A percentile compares a stretch with the other conserved stretches of the same genome.
Conservation (phyloP, 495 filamentous ascomycete species). For the Terfezia boudieri region DNA sequence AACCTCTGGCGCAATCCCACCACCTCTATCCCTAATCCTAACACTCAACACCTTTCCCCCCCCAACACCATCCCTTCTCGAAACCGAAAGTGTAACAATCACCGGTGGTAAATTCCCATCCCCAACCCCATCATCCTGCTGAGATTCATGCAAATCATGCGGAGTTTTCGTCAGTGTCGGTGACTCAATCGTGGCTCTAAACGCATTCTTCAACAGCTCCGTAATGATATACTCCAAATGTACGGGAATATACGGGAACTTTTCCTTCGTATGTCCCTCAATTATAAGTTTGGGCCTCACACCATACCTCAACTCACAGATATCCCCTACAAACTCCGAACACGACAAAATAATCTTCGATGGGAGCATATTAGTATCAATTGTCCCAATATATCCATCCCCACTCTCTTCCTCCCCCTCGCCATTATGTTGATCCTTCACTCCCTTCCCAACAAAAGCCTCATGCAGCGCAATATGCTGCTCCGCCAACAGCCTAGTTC, state of each 20-base stretch:
- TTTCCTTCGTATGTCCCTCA: slow-evolving; percentile 56
- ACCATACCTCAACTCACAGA: slow-evolving; percentile 90
- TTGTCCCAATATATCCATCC: slow-evolving; percentile 77
- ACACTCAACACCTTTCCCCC: slow-evolving; percentile 84
- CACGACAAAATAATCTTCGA: slow-evolving; percentile 58
- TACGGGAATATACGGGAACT: slow-evolving; percentile 78
- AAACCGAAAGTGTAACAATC: slow-evolving; percentile 72
- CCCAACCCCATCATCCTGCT: not conserved
- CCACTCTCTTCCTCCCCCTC: slow-evolving; percentile 26
- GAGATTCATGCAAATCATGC: not conserved
- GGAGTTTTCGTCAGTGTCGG: slow-evolving; percentile 27
- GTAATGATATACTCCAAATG: slow-evolving; percentile 95
- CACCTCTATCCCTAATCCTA: slow-evolving; percentile 82
- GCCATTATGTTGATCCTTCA: not conserved
- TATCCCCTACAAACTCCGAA: slow-evolving; percentile 76
- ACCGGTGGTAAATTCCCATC: slow-evolving; percentile 30
- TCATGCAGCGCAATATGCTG: slow-evolving; percentile 85
- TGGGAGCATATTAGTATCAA: slow-evolving; percentile 76
- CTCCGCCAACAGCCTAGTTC: slow-evolving; percentile 82
- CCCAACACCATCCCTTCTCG: slow-evolving; percentile 33
- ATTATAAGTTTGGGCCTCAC: slow-evolving; percentile 62
- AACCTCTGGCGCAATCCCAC: slow-evolving; percentile 66
- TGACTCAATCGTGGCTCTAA: slow-evolving; percentile 75
- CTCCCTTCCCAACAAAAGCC: slow-evolving; percentile 18
- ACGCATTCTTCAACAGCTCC: slow-evolving; percentile 89